phyloP scores from a whole-genome alignment of 306 rosid species.

The Citrullus mucosospermus region DNA sequence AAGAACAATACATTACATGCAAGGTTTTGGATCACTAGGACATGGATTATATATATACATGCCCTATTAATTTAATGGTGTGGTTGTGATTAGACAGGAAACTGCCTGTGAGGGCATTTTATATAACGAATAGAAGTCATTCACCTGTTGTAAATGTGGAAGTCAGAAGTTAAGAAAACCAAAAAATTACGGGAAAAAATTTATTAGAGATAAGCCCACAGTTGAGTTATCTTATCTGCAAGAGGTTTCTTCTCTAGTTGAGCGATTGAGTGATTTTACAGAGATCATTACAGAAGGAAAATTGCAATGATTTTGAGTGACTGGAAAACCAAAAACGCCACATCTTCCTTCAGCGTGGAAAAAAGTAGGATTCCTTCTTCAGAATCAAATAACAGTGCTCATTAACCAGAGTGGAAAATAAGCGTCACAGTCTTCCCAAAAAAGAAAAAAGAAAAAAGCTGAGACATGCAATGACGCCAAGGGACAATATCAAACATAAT shows the following conservation, averaged over 20 bases:
- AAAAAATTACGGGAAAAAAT: not conserved
- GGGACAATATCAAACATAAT: not conserved
- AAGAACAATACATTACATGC: not conserved
- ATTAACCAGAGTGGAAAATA: not conserved
- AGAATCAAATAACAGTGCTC: not conserved
- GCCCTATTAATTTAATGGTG: not conserved
- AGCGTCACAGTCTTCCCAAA: not conserved
- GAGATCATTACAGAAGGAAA: not conserved
- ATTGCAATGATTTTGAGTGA: not conserved
- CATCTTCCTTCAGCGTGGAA: not conserved
- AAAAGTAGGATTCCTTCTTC: not conserved
- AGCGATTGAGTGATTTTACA: not conserved
- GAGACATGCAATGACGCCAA: not conserved
- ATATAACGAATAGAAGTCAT: not conserved
- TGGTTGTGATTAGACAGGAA: not conserved
- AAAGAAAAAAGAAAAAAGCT: not conserved
- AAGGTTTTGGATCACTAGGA: not conserved
- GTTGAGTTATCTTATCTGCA: not conserved
- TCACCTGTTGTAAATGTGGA: not conserved
- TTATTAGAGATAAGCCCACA: not conserved
- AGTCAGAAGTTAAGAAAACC: not conserved
- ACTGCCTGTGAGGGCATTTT: not conserved
- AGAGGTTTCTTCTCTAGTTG: not conserved
- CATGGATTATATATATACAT: not conserved
- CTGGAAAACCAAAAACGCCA: not conserved